phyloP scores from a whole-genome alignment of 768 basidiomycete genomes.

The Clitopilus hobsonii region DNA sequence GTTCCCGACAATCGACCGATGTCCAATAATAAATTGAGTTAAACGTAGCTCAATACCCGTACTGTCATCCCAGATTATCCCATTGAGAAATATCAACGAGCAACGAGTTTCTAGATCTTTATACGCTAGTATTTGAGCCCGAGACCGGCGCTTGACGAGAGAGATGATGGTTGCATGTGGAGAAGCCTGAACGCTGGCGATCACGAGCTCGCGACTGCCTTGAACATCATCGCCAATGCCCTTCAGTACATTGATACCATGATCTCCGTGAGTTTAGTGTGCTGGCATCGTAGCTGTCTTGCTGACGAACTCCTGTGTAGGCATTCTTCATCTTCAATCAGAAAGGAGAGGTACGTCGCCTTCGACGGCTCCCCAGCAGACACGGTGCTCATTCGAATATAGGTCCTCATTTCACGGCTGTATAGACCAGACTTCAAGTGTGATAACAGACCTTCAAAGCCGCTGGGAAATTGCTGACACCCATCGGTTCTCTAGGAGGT shows the following conservation, averaged over 20 bases:
- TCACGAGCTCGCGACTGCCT: background rate
- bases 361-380: background rate
- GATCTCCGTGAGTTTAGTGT: constrained; percentile 22
- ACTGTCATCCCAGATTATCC: background rate
- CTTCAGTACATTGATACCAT: constrained; percentile 11
- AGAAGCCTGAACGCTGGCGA: background rate
- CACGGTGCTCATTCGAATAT: background rate
- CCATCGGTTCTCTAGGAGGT: constrained; percentile 54
- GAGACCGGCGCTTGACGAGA: background rate
- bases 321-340: constrained; percentile 99
- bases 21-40: background rate
- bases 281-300: background rate
- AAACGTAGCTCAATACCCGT: background rate
- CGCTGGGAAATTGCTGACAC: background rate
- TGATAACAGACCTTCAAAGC: constrained; percentile 15
- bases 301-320: constrained; percentile 32
- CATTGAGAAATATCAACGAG: background rate
- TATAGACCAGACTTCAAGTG: constrained; percentile 98
- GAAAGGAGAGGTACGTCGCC: constrained; percentile 83
- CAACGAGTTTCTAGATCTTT: background rate
- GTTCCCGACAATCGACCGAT: background rate
- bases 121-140: background rate
- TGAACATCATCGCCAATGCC: constrained; percentile 5
- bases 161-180: background rate
- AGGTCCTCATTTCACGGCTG: constrained; percentile 95